Base-by-base conservation (phyloP, 2,329 filamentous ascomycete genomes). In the Cryphonectria parasitica region DNA sequence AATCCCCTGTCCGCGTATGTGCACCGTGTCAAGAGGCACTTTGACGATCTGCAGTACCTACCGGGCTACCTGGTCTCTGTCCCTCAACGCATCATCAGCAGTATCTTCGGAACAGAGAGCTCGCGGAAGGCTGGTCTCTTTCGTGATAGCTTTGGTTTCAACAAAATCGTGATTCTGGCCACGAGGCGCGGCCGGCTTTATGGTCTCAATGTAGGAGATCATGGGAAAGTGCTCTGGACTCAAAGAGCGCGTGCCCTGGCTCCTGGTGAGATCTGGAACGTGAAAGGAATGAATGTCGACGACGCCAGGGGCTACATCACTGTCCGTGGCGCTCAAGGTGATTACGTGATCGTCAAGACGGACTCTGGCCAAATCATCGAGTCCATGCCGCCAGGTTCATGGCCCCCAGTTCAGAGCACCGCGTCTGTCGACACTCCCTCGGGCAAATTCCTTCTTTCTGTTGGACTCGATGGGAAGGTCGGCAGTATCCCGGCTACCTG, bases 141-240 rank as follows among this genome's bases (percentile, higher is more conserved):
- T 25, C 86, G 89, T 22, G 92, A 96, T 76, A 89, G 86, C 54
- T 98, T 98, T 79, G 95, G 95, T 5, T 95, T 98, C 81, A 91
- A 93, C 79, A 97, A 97, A 81, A 83, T 95, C 43, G 88, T 95
- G 7, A 85, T 98, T 70, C 84, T 97, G 66, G 94, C 91, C 7
- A 97, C 95, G 1, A 86, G 89, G 68, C 90, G 90, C 69, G 95
- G 95, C 19, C 90, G 92, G 74, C 82, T 98, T 25, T 92, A 95
- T 74, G 93, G 91, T 3, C 83, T 99, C 28, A 91, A 97, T 79
- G 89, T 91, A 45, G 93, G 90, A 34, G 90, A 90, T 71, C 86
- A 91, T 17, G 94, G 94, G 4, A 86, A 86, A 49, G 83, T 97
- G 13, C 81, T 92, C 25, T 98, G 96, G 96, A 91, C 88, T 62